These are phyloP conservation scores for Olyra latifolia DNA, from an alignment of 176 grass and related monocot genomes.

Conservation along the genomic window DNA sequence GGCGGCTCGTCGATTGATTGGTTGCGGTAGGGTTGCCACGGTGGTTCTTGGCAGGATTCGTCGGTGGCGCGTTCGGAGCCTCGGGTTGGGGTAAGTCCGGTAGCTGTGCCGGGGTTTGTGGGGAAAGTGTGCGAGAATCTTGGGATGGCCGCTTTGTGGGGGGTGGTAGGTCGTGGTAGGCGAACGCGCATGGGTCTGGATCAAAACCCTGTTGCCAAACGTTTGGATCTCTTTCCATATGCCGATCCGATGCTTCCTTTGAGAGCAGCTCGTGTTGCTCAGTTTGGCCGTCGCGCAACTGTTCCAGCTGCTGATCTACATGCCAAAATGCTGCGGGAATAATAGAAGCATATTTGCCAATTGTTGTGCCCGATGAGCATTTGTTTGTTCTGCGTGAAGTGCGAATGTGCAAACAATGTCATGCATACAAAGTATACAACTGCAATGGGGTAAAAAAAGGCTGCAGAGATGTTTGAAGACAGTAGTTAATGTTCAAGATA, in stretches of 20 bases:
- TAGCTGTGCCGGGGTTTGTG: neutral
- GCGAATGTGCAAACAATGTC: neutral
- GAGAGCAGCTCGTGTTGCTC: neutral
- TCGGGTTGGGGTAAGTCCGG: neutral
- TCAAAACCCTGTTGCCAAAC: neutral
- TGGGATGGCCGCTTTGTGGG: neutral
- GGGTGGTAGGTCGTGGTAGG: neutral
- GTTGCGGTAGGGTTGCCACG: neutral
- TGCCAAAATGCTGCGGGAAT: neutral
- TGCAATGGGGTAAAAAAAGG: neutral
- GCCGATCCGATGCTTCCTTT: neutral
- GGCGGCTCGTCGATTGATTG: neutral
- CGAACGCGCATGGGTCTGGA: neutral
- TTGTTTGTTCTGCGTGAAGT: neutral
- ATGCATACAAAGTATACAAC: neutral
- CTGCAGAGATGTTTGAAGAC: neutral
- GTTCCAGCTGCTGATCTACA: neutral
- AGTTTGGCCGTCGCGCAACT: neutral
- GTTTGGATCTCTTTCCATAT: neutral
- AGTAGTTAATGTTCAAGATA: neutral
- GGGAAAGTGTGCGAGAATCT: constrained; percentile 32
- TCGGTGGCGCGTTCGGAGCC: neutral
- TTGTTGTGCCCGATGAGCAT: neutral
- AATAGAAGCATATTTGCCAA: neutral
- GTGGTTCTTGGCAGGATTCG: neutral